Conservation (phyloP, 495 filamentous ascomycete genomes). For the Elasticomyces elasticus region DNA sequence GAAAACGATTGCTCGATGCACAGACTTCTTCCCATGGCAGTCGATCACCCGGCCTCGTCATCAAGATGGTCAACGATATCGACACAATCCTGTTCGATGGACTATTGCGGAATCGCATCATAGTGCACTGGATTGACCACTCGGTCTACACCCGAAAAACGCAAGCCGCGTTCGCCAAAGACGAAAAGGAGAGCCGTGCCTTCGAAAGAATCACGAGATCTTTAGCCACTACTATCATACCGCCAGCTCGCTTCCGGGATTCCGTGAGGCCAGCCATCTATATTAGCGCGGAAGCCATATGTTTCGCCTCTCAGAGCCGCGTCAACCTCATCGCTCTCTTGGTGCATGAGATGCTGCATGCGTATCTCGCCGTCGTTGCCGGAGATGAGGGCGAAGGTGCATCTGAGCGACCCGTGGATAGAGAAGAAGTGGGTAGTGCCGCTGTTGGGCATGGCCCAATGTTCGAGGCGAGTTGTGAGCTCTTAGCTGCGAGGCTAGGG, state of each 20-base stretch:
- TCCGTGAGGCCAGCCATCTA: constrained; percentile 1
- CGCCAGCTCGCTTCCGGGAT: neutral
- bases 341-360: constrained; percentile 4
- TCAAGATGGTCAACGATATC: constrained; percentile 4
- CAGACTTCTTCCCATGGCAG: neutral
- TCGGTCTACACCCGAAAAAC: neutral
- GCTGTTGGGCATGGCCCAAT: neutral
- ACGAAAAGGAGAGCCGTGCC: neutral
- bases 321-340: neutral
- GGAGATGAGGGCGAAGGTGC: neutral
- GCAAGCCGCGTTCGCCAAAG: neutral
- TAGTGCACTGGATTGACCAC: constrained; percentile 6
- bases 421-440: constrained; percentile 1
- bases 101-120: neutral
- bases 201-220: neutral
- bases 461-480: neutral
- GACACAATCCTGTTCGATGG: constrained; percentile 3
- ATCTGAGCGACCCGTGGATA: neutral
- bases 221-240: neutral
- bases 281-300: constrained; percentile 1
- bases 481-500: neutral
- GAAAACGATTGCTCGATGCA: neutral
- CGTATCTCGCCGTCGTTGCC: neutral
- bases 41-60: neutral
- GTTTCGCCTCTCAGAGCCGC: neutral